phyloP scores from a whole-genome alignment of 2,329 filamentous ascomycete species.

The Pezicula radicicola region DNA sequence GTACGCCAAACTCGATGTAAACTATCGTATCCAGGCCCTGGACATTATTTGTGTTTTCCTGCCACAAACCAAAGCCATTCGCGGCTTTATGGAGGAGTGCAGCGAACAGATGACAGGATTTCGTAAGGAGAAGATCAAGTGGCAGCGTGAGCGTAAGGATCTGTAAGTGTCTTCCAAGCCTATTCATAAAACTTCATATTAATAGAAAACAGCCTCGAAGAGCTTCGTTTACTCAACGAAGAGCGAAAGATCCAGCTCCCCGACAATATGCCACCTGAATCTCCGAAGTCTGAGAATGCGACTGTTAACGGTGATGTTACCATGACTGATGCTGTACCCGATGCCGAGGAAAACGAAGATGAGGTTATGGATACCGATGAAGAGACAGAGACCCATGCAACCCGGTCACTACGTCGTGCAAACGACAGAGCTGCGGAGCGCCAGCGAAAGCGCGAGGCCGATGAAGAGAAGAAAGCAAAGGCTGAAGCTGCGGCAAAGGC shows the following conservation, averaged over 20 bases:
- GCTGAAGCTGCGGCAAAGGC: constrained; percentile 54
- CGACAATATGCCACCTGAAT: constrained; percentile 67
- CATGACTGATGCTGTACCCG: constrained; percentile 62
- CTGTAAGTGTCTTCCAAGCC: constrained; percentile 42
- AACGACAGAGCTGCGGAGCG: constrained; percentile 69
- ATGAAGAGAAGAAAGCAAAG: constrained; percentile 64
- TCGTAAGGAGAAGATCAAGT: constrained; percentile 93
- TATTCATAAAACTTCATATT: neutral
- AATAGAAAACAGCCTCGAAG: constrained; percentile 54
- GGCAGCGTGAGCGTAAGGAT: constrained; percentile 73
- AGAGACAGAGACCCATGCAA: constrained; percentile 57
- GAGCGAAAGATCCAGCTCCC: constrained; percentile 71
- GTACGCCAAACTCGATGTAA: constrained; percentile 77
- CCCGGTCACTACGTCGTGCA: constrained; percentile 57
- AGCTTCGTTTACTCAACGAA: constrained; percentile 67
- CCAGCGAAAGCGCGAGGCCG: constrained; percentile 73
- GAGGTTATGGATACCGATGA: constrained; percentile 69
- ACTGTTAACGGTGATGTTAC: constrained; percentile 52
- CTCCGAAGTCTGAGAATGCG: constrained; percentile 41
- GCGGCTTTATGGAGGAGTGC: constrained; percentile 87
- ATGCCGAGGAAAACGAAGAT: constrained; percentile 54
- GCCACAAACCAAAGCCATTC: constrained; percentile 79
- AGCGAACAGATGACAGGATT: constrained; percentile 92
- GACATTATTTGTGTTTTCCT: constrained; percentile 86
- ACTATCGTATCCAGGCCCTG: constrained; percentile 74